Percentiles rank a stretch among this genome's conserved stretches.
These are phyloP conservation scores for Paecilomyces formosus DNA, from an alignment of 2,329 filamentous ascomycete species.

Conservation along the genomic window DNA sequence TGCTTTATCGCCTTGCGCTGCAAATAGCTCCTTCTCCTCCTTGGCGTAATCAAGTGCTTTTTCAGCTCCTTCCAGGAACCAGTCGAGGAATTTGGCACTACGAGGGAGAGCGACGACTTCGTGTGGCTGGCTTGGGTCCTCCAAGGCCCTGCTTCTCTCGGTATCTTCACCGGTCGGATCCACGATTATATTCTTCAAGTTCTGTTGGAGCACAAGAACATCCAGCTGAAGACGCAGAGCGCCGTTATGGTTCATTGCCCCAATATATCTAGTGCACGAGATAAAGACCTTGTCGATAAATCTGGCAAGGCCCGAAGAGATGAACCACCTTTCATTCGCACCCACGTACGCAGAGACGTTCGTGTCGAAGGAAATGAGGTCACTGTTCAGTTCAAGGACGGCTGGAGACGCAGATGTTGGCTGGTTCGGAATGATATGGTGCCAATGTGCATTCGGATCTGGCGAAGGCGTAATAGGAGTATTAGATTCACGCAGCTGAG, in stretches of 20 bases:
- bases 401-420: conserved; percentile 48
- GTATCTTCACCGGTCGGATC: conserved; percentile 13
- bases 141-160: neutral
- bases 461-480: conserved; percentile 44
- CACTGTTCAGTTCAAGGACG: conserved; percentile 75
- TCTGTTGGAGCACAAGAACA: conserved; percentile 90
- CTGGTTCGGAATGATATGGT: conserved; percentile 34
- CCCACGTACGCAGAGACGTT: conserved; percentile 68
- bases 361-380: conserved; percentile 82
- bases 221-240: conserved; percentile 87
- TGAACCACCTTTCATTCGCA: conserved; percentile 62
- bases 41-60: conserved; percentile 37
- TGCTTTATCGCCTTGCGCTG: conserved; percentile 25
- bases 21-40: conserved; percentile 35
- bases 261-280: conserved; percentile 60
- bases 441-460: conserved; percentile 64
- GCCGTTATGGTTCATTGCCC: conserved; percentile 76
- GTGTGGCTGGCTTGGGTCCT: conserved; percentile 8
- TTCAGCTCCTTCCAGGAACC: conserved; percentile 41
- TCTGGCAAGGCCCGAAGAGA: conserved; percentile 66
- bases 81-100: conserved; percentile 40
- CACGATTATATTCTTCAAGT: conserved; percentile 80
- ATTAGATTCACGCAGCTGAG: conserved; percentile 23
- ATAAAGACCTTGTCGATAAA: conserved; percentile 77
- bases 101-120: conserved; percentile 35